Conservation (phyloP, 768 basidiomycete species). For the Dacryopinax spathularia region DNA sequence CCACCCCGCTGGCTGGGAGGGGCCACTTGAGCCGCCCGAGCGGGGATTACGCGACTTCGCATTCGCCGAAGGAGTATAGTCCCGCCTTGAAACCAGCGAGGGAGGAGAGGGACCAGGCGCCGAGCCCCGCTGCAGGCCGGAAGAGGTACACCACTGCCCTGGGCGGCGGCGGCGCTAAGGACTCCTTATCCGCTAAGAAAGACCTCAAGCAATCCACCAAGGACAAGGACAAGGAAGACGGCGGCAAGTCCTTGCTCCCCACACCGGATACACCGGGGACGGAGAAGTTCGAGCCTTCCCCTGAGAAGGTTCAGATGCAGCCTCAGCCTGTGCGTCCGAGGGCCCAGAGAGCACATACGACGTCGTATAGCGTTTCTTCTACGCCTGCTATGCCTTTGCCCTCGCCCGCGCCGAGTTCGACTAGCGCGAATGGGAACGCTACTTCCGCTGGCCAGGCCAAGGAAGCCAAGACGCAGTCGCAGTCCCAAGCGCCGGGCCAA, state of each 20-base stretch:
- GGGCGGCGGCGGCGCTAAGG: neutral
- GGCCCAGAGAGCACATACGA: neutral
- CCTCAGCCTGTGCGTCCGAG: neutral
- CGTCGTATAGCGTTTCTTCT: neutral
- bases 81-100: neutral
- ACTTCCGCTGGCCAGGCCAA: neutral
- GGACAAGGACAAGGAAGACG: neutral
- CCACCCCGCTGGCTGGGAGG: neutral
- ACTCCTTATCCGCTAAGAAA: neutral
- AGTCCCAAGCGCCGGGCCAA: too few relatives aligned
- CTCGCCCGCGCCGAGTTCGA: neutral
- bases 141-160: neutral
- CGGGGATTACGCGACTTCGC: neutral
- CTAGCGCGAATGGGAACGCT: too few relatives aligned
- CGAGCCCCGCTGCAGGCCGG: neutral
- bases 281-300: neutral
- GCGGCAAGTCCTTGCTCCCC: neutral
- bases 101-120: neutral
- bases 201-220: neutral
- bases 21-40: neutral
- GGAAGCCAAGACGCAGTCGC: neutral
- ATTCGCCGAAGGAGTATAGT: neutral
- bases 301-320: conserved; percentile 1
- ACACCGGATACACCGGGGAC: neutral
- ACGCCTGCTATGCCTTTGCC: neutral